Evolutionary conservation across 805 yeast genomes (phyloP).

Genomic region (Candida incommunis): DNA sequence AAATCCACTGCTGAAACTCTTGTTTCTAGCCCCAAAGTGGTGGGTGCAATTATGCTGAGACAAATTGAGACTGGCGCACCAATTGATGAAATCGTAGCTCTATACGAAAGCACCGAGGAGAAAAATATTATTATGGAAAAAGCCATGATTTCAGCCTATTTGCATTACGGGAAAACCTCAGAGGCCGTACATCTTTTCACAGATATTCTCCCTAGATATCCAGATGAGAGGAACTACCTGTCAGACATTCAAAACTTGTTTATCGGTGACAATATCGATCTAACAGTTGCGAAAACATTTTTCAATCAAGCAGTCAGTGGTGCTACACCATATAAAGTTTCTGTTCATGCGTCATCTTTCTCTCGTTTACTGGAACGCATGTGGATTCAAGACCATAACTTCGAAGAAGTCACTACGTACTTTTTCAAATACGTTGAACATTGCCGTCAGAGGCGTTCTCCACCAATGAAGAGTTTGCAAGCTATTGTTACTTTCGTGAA

Average conservation of each 20-base stretch:
- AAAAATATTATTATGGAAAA: slow-evolving; percentile 32
- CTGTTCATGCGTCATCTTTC: slow-evolving; percentile 60
- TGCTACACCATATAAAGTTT: slow-evolving; percentile 60
- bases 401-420: slow-evolving; percentile 45
- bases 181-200: slow-evolving; percentile 48
- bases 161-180: slow-evolving; percentile 47
- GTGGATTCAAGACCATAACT: slow-evolving; percentile 25
- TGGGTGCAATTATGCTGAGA: slow-evolving; percentile 10
- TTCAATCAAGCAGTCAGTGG: slow-evolving; percentile 57
- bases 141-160: slow-evolving; percentile 63
- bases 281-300: slow-evolving; percentile 56
- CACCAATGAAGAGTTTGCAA: slow-evolving; percentile 23
- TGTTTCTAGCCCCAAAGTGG: slow-evolving; percentile 7
- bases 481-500: slow-evolving; percentile 58
- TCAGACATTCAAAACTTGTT: slow-evolving; percentile 65
- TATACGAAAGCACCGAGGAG: slow-evolving; percentile 6
- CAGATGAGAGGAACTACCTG: slow-evolving; percentile 26
- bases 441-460: slow-evolving; percentile 4
- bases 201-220: slow-evolving; percentile 19
- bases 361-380: slow-evolving; percentile 49
- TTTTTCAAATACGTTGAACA: slow-evolving; percentile 32
- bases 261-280: slow-evolving; percentile 64
- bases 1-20: not conserved
- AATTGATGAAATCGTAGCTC: slow-evolving; percentile 9
- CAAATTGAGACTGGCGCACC: slow-evolving; percentile 10